Conservation (phyloP, 345 rosid genomes). For the Dipteronia dyeriana region DNA sequence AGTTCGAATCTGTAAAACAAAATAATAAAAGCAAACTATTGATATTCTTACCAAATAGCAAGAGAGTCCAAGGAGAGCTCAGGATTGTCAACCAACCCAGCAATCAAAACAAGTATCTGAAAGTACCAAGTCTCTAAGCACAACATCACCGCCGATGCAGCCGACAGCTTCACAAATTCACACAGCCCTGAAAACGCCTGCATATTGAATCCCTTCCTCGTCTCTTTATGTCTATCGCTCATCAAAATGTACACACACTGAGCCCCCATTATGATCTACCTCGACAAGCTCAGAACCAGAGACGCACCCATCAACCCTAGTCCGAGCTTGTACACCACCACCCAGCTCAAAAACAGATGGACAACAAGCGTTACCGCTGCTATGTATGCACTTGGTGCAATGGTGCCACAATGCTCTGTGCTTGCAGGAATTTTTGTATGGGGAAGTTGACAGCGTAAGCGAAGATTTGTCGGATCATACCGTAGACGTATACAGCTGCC, state of each 20-base stretch:
- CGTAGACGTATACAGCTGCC: slow-evolving; percentile 59
- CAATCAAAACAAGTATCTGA: slow-evolving; percentile 68
- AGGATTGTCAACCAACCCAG: slow-evolving; percentile 72
- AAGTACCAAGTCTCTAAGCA: slow-evolving; percentile 92
- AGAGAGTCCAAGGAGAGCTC: slow-evolving; percentile 72
- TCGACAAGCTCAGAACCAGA: slow-evolving; percentile 65
- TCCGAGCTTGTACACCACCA: slow-evolving; percentile 40
- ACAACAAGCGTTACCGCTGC: slow-evolving; percentile 50
- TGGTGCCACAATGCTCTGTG: slow-evolving; percentile 71
- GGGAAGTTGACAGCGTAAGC: slow-evolving; percentile 76
- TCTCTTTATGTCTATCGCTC: slow-evolving; percentile 46
- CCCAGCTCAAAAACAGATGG: slow-evolving; percentile 65
- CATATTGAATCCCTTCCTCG: slow-evolving; percentile 70
- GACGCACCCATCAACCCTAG: slow-evolving; percentile 65
- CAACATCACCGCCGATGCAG: slow-evolving; percentile 89
- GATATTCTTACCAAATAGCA: slow-evolving; percentile 60
- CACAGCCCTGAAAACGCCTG: slow-evolving; percentile 71
- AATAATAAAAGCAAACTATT: no score
- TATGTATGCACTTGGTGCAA: slow-evolving; percentile 63
- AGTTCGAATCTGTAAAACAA: no score
- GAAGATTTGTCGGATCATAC: slow-evolving; percentile 77
- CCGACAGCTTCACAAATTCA: slow-evolving; percentile 65
- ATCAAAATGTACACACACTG: slow-evolving; percentile 52
- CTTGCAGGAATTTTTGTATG: slow-evolving; percentile 67
- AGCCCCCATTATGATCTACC: slow-evolving; percentile 79